These are phyloP conservation scores for Globisporangium acanthophoron DNA, from an alignment of 352 stramenopile species.

Conservation along the genomic window DNA sequence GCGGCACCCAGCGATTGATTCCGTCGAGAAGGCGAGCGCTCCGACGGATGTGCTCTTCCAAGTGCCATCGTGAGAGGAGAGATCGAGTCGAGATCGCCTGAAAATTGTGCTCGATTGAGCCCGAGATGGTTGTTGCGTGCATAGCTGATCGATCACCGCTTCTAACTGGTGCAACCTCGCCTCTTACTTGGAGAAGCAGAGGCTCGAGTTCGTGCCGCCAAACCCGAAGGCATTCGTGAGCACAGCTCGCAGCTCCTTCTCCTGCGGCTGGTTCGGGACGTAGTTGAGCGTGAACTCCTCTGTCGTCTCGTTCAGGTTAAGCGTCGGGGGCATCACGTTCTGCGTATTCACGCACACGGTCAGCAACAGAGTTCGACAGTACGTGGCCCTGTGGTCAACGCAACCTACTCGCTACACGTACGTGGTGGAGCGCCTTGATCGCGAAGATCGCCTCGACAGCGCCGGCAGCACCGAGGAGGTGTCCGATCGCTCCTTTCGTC, in stretches of 20 bases:
- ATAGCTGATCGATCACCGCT: not conserved
- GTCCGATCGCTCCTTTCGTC: conserved; percentile 91
- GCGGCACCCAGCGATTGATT: conserved; percentile 16
- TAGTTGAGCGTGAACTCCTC: conserved; percentile 86
- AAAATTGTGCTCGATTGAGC: too few relatives aligned
- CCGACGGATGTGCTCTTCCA: conserved; percentile 19
- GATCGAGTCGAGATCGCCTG: not conserved
- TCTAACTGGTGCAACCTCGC: not conserved
- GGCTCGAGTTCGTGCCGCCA: conserved; percentile 93
- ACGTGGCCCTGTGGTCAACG: not conserved
- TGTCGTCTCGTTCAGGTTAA: conserved; percentile 86
- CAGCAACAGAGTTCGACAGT: not conserved
- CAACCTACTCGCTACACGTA: conserved; percentile 19
- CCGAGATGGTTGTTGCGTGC: not conserved
- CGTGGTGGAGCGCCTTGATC: conserved; percentile 89
- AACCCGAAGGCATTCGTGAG: conserved; percentile 98
- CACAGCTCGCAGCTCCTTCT: conserved; percentile 72
- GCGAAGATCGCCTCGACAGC: conserved; percentile 95
- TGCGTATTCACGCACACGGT: conserved; percentile 11
- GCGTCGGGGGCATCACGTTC: conserved; percentile 91
- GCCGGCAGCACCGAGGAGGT: conserved; percentile 95
- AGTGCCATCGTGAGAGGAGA: conserved; percentile 19
- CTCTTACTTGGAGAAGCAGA: conserved; percentile 70
- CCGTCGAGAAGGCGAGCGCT: conserved; percentile 17
- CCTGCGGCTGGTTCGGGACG: conserved; percentile 55